A percentile compares a stretch with the other conserved stretches of the same genome.
Evolutionary conservation across 148 eudicot species (phyloP).

Genomic region (Fagopyrum tataricum): DNA sequence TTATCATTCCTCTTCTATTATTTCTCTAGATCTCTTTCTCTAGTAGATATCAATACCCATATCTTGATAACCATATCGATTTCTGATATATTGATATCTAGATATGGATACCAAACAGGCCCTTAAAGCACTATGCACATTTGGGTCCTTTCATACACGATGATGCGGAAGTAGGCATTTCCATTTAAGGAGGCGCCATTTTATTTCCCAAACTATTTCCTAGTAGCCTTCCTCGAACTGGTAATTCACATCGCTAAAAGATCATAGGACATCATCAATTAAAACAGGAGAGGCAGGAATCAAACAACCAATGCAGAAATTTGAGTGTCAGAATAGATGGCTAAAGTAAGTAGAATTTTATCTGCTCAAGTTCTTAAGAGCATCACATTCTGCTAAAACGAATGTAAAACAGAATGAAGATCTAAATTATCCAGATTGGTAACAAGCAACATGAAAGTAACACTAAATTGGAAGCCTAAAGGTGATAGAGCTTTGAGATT

Average conservation of each 20-base stretch:
- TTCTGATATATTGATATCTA: too few species aligned
- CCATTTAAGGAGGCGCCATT: neutral
- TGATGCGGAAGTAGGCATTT: neutral
- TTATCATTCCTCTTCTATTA: too few species aligned
- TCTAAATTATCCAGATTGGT: neutral
- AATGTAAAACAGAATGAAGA: neutral
- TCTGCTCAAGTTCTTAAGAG: neutral
- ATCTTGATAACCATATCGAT: too few species aligned
- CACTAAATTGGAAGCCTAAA: neutral
- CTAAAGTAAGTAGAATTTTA: too few species aligned
- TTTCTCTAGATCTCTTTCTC: too few species aligned
- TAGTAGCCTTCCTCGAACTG: neutral
- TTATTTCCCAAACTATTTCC: neutral
- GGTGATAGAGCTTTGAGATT: neutral
- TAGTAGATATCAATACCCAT: too few species aligned
- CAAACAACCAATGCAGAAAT: neutral
- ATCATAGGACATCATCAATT: neutral
- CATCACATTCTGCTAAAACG: neutral
- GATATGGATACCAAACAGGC: too few species aligned
- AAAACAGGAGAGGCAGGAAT: neutral
- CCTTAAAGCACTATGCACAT: constrained; percentile 5
- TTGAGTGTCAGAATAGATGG: too few species aligned
- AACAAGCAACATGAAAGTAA: neutral
- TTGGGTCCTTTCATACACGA: neutral
- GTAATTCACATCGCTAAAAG: neutral